Conservation (phyloP, 1,139 yeast genomes). For the Geotrichum aggregatum region DNA sequence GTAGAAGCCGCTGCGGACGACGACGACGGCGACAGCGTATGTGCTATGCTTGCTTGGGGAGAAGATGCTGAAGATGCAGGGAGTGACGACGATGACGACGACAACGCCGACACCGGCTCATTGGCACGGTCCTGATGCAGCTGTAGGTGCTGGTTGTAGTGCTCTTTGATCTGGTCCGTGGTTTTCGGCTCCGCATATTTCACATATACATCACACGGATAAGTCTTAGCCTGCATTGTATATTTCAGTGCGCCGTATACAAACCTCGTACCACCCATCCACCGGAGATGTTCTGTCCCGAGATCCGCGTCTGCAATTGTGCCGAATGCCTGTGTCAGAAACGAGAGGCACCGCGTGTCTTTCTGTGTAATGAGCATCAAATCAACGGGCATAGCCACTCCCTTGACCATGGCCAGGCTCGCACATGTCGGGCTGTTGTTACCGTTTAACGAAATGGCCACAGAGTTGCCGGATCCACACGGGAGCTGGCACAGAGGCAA, state of each 20-base stretch:
- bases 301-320: slow-evolving; percentile 90
- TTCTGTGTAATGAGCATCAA: slow-evolving; percentile 77
- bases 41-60: too few relatives aligned
- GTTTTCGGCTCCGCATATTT: slow-evolving; percentile 65
- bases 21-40: too few relatives aligned
- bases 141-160: slow-evolving; percentile 40
- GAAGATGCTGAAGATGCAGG: too few relatives aligned
- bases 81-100: too few relatives aligned
- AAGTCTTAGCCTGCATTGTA: slow-evolving; percentile 53
- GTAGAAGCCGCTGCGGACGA: too few relatives aligned
- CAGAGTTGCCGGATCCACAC: slow-evolving; percentile 93
- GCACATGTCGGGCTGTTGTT: slow-evolving; percentile 64
- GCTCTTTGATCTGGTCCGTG: slow-evolving; percentile 50
- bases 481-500: slow-evolving; percentile 81
- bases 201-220: slow-evolving; percentile 79
- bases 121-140: neutral
- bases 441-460: slow-evolving; percentile 77
- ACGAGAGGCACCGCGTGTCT: slow-evolving; percentile 60
- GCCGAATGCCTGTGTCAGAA: slow-evolving; percentile 83
- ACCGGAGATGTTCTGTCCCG: slow-evolving; percentile 84
- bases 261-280: slow-evolving; percentile 83
- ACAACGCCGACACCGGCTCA: neutral
- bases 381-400: slow-evolving; percentile 61
- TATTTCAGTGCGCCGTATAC: slow-evolving; percentile 72
- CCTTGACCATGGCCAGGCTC: slow-evolving; percentile 68